These are phyloP conservation scores for Colletotrichum sp. DNA, from an alignment of 2,329 filamentous ascomycete genomes.

Conservation along the genomic window DNA sequence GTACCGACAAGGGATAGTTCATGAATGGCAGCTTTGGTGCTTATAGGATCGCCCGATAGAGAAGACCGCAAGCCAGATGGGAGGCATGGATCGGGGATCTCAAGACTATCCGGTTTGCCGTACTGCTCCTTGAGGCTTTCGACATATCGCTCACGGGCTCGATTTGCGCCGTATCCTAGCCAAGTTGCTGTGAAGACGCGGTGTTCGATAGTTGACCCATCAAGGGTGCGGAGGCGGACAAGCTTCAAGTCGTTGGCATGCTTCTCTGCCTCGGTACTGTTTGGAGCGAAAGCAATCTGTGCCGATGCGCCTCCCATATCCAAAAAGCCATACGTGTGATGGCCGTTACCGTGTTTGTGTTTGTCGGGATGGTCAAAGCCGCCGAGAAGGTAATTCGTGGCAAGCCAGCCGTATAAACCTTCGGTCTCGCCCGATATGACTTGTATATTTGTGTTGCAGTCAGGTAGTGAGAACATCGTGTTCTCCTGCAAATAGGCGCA, in stretches of 20 bases:
- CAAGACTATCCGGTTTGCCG: slow-evolving; percentile 59
- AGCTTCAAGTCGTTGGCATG: slow-evolving; percentile 90
- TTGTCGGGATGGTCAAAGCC: slow-evolving; percentile 81
- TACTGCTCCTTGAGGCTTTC: slow-evolving; percentile 74
- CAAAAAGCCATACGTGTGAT: slow-evolving; percentile 95
- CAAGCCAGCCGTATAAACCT: slow-evolving; percentile 96
- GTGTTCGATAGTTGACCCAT: slow-evolving; percentile 80
- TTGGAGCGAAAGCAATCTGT: slow-evolving; percentile 97
- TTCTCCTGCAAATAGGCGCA: slow-evolving; percentile 82
- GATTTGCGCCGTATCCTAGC: slow-evolving; percentile 96
- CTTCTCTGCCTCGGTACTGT: slow-evolving; percentile 85
- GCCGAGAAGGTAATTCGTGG: slow-evolving; percentile 92
- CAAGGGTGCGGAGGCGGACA: slow-evolving; percentile 81
- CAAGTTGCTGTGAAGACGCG: slow-evolving; percentile 95
- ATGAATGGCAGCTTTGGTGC: slow-evolving; percentile 36
- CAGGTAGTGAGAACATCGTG: slow-evolving; percentile 84
- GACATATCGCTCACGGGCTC: slow-evolving; percentile 87
- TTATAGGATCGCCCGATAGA: slow-evolving; percentile 66
- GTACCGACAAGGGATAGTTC: slow-evolving; percentile 75
- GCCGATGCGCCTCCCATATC: slow-evolving; percentile 99
- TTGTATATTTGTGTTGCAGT: slow-evolving; percentile 88
- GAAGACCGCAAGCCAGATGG: slow-evolving; percentile 78
- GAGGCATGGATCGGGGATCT: slow-evolving; percentile 90
- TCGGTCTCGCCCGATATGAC: slow-evolving; percentile 96
- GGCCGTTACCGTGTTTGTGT: slow-evolving; percentile 83